A percentile compares a stretch with the other conserved stretches of the same genome.
Conservation (phyloP, 106 monocot genomes). For the Platanthera zijinensis region DNA sequence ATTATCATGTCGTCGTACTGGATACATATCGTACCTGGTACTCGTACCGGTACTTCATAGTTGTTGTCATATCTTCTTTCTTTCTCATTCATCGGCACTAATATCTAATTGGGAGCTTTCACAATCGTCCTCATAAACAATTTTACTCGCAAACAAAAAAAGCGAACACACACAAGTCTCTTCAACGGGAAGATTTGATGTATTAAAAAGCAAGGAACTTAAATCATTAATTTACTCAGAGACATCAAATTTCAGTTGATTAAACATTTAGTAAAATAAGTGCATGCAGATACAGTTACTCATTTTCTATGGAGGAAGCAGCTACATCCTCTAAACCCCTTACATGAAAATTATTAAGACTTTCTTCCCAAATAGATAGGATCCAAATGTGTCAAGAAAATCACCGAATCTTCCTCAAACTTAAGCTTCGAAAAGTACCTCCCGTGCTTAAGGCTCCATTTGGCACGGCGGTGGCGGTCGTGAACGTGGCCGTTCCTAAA, state of each 20-base stretch:
- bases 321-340: neutral
- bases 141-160: neutral
- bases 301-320: neutral
- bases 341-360: neutral
- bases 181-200: neutral
- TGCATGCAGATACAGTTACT: neutral
- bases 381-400: no score
- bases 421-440: no score
- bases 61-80: no score
- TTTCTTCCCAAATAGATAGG: neutral
- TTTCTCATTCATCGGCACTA: no score
- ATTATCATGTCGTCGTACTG: no score
- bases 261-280: neutral
- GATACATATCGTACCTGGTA: no score
- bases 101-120: neutral
- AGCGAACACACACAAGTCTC: neutral
- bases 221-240: neutral
- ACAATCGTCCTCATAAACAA: neutral
- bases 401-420: no score
- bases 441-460: no score
- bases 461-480: no score
- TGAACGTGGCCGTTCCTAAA: no score
- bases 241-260: neutral
- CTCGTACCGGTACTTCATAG: no score
- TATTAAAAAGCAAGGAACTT: neutral